These are phyloP conservation scores for Penicillium chermesinum DNA, from an alignment of 495 filamentous ascomycete species.

Conservation along the genomic window DNA sequence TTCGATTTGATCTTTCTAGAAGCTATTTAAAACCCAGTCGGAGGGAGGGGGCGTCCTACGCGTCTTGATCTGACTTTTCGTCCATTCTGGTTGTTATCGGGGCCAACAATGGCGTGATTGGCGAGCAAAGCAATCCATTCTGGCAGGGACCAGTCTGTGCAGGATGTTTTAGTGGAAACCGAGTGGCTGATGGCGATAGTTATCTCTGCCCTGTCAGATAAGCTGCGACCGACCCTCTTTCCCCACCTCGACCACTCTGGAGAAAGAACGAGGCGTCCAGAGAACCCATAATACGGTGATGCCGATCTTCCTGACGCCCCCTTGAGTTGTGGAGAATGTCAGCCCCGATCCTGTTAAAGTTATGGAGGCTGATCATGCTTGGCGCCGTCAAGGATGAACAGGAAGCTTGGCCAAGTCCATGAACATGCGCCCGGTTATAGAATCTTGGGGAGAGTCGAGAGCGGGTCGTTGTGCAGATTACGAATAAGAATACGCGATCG, in stretches of 20 bases:
- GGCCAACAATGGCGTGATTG: conserved; percentile 4
- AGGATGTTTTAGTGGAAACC: background rate
- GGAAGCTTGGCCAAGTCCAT: too few relatives aligned
- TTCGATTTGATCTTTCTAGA: background rate
- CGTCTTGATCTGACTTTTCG: background rate
- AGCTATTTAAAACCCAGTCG: too few relatives aligned
- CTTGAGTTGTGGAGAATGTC: too few relatives aligned
- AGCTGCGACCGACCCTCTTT: background rate
- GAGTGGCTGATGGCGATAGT: conserved; percentile 3
- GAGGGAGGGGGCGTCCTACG: too few relatives aligned
- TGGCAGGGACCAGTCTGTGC: background rate
- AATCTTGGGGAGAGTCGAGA: too few relatives aligned
- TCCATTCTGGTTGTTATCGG: conserved; percentile 2
- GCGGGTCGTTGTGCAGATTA: too few relatives aligned
- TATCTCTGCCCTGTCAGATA: background rate
- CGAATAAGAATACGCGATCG: background rate
- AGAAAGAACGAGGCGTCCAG: background rate
- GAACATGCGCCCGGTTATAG: too few relatives aligned
- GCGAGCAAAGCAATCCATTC: background rate
- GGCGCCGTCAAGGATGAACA: background rate
- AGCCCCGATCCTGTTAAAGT: too few relatives aligned
- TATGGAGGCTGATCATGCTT: background rate
- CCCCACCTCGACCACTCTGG: background rate
- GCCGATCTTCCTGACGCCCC: too few relatives aligned
- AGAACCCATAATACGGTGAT: too few relatives aligned